phyloP scores from a whole-genome alignment of 176 grass and related monocot genomes.

The Poa annua region DNA sequence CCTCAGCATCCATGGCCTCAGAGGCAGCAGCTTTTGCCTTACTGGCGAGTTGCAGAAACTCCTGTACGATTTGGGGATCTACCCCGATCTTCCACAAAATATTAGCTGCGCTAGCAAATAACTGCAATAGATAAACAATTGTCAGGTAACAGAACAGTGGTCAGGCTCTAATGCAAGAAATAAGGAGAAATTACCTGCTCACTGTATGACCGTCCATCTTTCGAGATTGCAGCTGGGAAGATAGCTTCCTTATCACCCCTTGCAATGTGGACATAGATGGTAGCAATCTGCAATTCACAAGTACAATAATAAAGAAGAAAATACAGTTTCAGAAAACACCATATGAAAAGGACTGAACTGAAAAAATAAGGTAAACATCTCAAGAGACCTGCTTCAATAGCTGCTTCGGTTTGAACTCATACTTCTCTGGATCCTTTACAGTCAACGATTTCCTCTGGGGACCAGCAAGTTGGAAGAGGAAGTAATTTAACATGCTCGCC shows the following conservation, averaged over 20 bases:
- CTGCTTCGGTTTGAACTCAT: conserved; percentile 93
- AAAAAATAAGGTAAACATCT: neutral
- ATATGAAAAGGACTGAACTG: conserved; percentile 11
- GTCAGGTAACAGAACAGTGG: conserved; percentile 32
- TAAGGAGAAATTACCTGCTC: conserved; percentile 60
- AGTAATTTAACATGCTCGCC: conserved; percentile 97
- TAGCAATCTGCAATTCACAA: conserved; percentile 68
- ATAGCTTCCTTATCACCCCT: conserved; percentile 86
- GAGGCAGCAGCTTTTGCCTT: conserved; percentile 83
- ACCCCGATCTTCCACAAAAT: conserved; percentile 92
- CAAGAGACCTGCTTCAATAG: conserved; percentile 82
- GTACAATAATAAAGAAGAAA: conserved; percentile 22
- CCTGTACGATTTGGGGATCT: conserved; percentile 74
- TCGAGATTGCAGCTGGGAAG: conserved; percentile 90
- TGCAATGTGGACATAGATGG: conserved; percentile 96
- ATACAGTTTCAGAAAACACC: conserved; percentile 21
- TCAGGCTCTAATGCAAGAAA: conserved; percentile 14
- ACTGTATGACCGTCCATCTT: conserved; percentile 90
- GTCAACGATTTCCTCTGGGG: conserved; percentile 94
- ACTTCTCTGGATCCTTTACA: conserved; percentile 99
- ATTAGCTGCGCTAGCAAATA: conserved; percentile 77
- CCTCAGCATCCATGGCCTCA: conserved; percentile 96
- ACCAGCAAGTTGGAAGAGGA: conserved; percentile 97
- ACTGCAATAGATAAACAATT: conserved; percentile 55
- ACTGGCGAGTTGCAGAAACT: conserved; percentile 71